Base-by-base conservation (phyloP, 768 basidiomycete species). In the Tylopilus felleus region DNA sequence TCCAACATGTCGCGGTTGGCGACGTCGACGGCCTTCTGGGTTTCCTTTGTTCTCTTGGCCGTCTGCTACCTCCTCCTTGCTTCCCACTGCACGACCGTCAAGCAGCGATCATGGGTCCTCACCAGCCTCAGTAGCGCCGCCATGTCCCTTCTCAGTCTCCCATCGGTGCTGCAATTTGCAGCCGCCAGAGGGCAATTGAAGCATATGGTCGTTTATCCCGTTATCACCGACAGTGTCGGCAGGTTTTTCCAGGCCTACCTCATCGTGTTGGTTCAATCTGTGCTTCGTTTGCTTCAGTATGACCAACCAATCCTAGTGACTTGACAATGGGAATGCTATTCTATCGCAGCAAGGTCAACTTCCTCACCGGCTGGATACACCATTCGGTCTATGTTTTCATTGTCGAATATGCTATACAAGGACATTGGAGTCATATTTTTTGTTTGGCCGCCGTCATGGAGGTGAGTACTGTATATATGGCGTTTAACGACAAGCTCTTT, bases 321-420 rank as follows among this genome's bases (percentile, higher is more conserved):
- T 64, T 82, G 46, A 54, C 70, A 3, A 62, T 80, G 36, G 82
- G 81, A 21, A 64, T 66, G 48, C 28, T 77, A 47, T 72, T 75
- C 57, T 83, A 83, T 62, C 74, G 71, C 12, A 70, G 71, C 47
- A 75, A 75, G 40, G 53, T 81, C 51, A 78, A 77, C n/a, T 43
- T 80, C 1, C 60, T 80, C 31, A 79, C 77, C n/a, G 81, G 81
- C 4, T 82, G 81, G 81, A 69, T 80, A 21, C 80, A 82, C 49
- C 78, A 80, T 59, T 58, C 70, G 1, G 55, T 71, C 25, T 80
- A 80, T 57, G 62, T 80, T 51, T 59, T 67, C 41, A 60, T 81
- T 10, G 71, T 77, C 55, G 69, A 78, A 23, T 63, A 76, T 53
- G 59, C 73, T 3, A 65, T 76, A 17, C 64, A 70, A 23, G 56